These are phyloP conservation scores for Odonthalia washingtoniensis DNA, from an alignment of 31 red algal species.

Conservation along the genomic window DNA sequence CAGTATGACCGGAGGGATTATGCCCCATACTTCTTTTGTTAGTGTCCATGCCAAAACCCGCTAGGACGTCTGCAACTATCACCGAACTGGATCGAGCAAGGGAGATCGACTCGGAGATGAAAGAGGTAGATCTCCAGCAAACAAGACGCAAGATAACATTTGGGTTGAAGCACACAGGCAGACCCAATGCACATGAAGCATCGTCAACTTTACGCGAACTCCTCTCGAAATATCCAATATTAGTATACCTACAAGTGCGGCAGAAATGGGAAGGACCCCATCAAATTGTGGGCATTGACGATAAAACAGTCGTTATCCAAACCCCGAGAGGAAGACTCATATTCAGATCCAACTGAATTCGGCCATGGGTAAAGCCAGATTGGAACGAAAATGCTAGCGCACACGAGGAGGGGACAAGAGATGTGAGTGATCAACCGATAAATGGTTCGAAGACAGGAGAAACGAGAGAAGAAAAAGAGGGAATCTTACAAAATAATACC, in stretches of 20 bases:
- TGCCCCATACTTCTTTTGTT: conserved; percentile 22
- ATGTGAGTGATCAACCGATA: neutral
- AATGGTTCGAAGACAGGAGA: neutral
- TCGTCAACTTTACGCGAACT: neutral
- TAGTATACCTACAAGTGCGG: neutral
- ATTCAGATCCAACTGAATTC: conserved; percentile 16
- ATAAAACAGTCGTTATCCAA: neutral
- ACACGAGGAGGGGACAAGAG: neutral
- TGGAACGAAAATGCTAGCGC: neutral
- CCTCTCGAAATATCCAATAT: neutral
- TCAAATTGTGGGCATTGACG: neutral
- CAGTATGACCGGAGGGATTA: conserved; percentile 26
- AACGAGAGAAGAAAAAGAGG: neutral
- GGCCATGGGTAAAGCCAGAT: neutral
- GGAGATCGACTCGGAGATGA: neutral
- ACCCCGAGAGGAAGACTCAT: neutral
- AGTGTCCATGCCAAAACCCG: conserved; percentile 24
- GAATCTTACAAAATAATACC: neutral
- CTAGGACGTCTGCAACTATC: neutral
- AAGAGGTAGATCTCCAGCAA: neutral
- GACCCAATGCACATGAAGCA: neutral
- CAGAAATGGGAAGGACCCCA: conserved; percentile 3
- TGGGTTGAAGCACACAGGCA: neutral
- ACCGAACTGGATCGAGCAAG: conserved; percentile 15
- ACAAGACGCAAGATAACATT: neutral